Evolutionary conservation across 192 early-diverging fungal genomes (phyloP), one percentile per base, ranked within the genome.

Genomic region (Thamnidium elegans): DNA sequence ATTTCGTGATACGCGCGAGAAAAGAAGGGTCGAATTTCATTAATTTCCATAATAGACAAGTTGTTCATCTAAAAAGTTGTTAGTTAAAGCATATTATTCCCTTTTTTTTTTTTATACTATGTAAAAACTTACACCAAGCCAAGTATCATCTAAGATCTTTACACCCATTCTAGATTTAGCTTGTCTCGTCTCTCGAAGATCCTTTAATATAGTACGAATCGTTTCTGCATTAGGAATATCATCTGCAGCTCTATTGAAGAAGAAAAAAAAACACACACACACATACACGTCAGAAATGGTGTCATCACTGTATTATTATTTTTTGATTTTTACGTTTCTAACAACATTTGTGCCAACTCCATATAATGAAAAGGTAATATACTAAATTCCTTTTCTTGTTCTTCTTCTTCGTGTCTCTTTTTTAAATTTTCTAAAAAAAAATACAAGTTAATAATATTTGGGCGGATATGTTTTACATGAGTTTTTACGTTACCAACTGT

Each of bases 11-110:
- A 94, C 15, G 93, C 91, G 20, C 77, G 79, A 7, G 83, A 71
- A 74, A 97, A 95, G 63, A 97, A 86, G 1, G 94, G 94, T n/a
- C 94, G 83, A 62, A 97, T 93, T 74, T 94, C 92, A 50, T 95
- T 94, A 63, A 97, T 86, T 65, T 97, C 95, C 74, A 91, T 88
- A 20, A 86, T 76, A 23, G 90, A 83, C 62, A 97, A 66, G 62
- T 92, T 91, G 70, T 94, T 87, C 83, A 94, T 87, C 81, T 87
- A 70, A 65, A 51, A 42, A 43, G 3, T 58, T 75, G 26, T 26
- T 26, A 26, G n/a, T n/a, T n/a, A n/a, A n/a, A 26, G 26, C 3
- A 26, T 26, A 26, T 48, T 67, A 55, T 21, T 54, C 32, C 13
- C 34, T 51, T n/a, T n/a, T n/a, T n/a, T n/a, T n/a, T n/a, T n/a